Base-by-base conservation (phyloP, 768 basidiomycete species). In the Butyriboletus loyo region DNA sequence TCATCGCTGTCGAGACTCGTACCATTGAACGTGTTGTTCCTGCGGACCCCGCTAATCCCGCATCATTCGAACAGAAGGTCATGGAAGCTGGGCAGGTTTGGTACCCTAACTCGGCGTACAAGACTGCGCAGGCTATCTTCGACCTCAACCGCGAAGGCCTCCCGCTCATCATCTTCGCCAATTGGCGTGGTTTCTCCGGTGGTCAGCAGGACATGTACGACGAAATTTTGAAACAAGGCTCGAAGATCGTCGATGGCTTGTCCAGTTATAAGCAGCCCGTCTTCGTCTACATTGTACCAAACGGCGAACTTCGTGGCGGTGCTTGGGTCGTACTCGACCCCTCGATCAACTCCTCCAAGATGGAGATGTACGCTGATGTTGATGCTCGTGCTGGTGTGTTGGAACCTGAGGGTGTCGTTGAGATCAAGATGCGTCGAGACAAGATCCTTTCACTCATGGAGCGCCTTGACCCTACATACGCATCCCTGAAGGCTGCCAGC, bases 31-130 rank as follows among this genome's bases (percentile, higher is more conserved):
- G 95, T 28, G 78, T 98, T 42, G 89, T 98, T 35, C 95, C 97
- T 30, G 97, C 97, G 38, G 97, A 99, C 62, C 97, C 97, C 13
- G 97, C 97, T 48, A 99, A 98, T 71, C 89, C 96, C 4, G 79
- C 88, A 14, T 98, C 96, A 7, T 92, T 95, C 69, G 97, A 99
- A 70, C 95, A 95, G 66, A 87, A 87, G 61, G 93, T 98, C 71
- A 96, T 98, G 87, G 95, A 98, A 69, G 97, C 97, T n/a, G 97
- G 97, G 60, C 93, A 96, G 72, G 97, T 98, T 24, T 99, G 97
- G 97, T 98, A 98, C 70, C 97, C 97, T 32, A 98, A 99, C 72
- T 96, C 93, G 6, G 95, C 97, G 7, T 95, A 97, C 78, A 99
- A 99, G 81, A 99, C 97, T 8, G 97, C 95, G 8, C 97, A 98